Evolutionary conservation across 2,329 filamentous ascomycete genomes (phyloP).

Genomic region (Nemania diffusa): DNA sequence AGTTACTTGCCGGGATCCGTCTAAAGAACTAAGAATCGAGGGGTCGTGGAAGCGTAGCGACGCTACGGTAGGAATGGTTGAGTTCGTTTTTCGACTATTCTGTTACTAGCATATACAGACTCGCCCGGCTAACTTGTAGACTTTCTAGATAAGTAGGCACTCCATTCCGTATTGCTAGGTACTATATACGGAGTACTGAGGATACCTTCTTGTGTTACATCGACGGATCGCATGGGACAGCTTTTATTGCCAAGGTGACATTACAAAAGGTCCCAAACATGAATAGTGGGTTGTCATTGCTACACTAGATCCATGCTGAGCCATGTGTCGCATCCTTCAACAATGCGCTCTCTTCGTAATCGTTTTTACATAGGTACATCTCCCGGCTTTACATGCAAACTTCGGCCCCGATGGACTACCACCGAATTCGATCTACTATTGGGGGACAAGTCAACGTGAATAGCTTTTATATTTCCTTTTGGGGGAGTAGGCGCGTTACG

Average conservation of each 20-base stretch:
- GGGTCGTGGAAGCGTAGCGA: neutral
- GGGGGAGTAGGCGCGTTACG: constrained; percentile 3
- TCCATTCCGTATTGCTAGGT: neutral
- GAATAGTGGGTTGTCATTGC: constrained; percentile 20
- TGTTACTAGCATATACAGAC: neutral
- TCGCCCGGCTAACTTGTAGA: constrained; percentile 1
- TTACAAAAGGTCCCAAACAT: constrained; percentile 36
- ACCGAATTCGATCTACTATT: neutral
- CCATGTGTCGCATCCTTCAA: constrained; percentile 36
- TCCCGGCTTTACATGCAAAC: neutral
- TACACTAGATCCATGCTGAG: constrained; percentile 23
- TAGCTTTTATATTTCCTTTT: constrained; percentile 5
- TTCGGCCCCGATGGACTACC: constrained; percentile 20
- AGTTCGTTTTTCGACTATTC: neutral
- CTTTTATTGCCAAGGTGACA: constrained; percentile 29
- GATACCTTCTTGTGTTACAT: constrained; percentile 13
- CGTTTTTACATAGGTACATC: neutral
- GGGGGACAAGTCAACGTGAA: neutral
- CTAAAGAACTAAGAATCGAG: neutral
- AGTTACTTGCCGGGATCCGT: constrained; percentile 27
- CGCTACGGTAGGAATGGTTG: neutral
- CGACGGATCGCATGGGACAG: constrained; percentile 10
- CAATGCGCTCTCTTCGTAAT: constrained; percentile 15
- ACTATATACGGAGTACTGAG: neutral
- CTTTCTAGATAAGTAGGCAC: neutral